Base-by-base conservation (phyloP, 1,284 basidiomycete genomes). In the Microbotryomycetes sp. region DNA sequence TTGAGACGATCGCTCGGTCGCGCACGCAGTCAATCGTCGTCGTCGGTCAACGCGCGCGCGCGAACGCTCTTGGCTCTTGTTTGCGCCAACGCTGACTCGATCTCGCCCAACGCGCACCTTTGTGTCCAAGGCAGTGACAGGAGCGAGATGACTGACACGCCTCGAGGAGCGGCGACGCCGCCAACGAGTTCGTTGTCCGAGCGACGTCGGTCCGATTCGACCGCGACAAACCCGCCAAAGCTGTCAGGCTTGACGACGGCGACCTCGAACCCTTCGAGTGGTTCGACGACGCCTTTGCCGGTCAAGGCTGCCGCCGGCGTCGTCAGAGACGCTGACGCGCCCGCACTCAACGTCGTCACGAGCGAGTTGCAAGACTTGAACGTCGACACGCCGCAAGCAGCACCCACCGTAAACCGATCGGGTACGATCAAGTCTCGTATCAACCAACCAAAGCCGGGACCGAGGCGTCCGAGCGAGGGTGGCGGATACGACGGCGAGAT, bases 401-500 rank as follows among this genome's bases (percentile, higher is more conserved):
- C 35, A 9, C 11, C 35, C 11, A 41, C 35, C 11, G 35, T 57
- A 7, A 50, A 52, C 23, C 29, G 63, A 24, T 46, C 50, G 18
- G 61, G 55, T 5, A 59, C 62, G n/a, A 35, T 64, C 41, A 64
- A 56, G 47, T 29, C 47, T 9, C 30, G 31, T 6, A 45, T 23
- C 45, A 60, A 59, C 51, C 53, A 58, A 27, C 54, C 54, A 7
- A 45, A 45, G 26, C 31, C 41, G 49, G 18, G 24, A 24, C 23
- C 28, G 24, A 46, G 35, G 2, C 50, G 57, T 3, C 47, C 30
- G 18, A 45, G 57, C 1, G 66, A 68, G 28, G 56, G 31, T 3
- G n/a, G n/a, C n/a, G 66, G 66, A 6, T 68, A 65, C 61, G 61
- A 65, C 35, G 66, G 59, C 18, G 66, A 55, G 5, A 57, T 59